Conservation (phyloP, 352 stramenopile genomes). For the Phytophthora megakarya region DNA sequence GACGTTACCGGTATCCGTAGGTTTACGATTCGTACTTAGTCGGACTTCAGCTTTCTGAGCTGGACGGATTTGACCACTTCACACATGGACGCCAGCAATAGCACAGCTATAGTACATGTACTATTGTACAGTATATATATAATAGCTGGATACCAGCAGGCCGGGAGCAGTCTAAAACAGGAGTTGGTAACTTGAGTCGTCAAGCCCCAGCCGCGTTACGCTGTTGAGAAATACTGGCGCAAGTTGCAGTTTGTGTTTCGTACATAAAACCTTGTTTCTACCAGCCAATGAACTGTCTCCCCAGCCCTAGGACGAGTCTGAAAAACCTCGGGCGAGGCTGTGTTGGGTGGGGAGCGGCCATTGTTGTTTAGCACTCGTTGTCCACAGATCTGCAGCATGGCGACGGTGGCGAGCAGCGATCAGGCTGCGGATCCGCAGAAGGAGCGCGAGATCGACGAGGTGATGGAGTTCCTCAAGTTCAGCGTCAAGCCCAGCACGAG, state of each 20-base stretch:
- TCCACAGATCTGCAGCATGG: constrained; percentile 8
- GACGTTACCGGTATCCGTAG: neutral
- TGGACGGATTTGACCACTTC: constrained; percentile 2
- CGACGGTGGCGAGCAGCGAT: constrained; percentile 20
- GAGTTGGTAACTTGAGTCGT: neutral
- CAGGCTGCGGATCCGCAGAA: constrained; percentile 29
- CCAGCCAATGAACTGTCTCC: constrained; percentile 15
- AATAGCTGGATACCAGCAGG: too few relatives aligned
- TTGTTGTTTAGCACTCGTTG: constrained; percentile 26
- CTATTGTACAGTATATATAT: too few relatives aligned
- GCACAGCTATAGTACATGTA: too few relatives aligned
- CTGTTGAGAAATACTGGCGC: neutral
- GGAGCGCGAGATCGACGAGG: constrained; percentile 83
- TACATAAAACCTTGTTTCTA: constrained; percentile 8
- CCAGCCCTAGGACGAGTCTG: constrained; percentile 18
- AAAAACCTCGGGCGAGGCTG: constrained; percentile 28
- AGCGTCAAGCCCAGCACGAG: constrained; percentile 75
- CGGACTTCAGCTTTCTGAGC: neutral
- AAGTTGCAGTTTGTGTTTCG: constrained; percentile 7
- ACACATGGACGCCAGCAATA: neutral
- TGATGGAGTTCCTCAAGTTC: constrained; percentile 88
- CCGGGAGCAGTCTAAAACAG: constrained; percentile 5
- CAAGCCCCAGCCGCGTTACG: neutral
- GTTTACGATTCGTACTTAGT: neutral
- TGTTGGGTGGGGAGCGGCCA: constrained; percentile 26